Conservation (phyloP, 495 filamentous ascomycete genomes). For the Alectoria sarmentosa region DNA sequence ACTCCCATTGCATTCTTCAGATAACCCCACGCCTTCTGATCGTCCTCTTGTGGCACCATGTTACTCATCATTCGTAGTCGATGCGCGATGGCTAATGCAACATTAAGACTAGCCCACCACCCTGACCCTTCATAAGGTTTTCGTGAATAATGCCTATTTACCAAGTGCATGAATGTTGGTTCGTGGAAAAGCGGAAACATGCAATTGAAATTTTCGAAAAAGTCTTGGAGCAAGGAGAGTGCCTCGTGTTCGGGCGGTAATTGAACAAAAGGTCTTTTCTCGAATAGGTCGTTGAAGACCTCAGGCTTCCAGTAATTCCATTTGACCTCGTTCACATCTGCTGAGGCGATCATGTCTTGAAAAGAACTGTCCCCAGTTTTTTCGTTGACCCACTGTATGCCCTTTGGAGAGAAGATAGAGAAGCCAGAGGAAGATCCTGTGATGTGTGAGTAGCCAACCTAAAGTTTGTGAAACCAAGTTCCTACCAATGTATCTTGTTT, state of each 20-base stretch:
- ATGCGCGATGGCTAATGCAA: conserved; percentile 86
- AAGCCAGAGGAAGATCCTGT: conserved; percentile 94
- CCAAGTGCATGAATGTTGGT: conserved; percentile 94
- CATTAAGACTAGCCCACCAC: conserved; percentile 97
- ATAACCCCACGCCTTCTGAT: conserved; percentile 89
- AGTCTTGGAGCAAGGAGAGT: conserved; percentile 79
- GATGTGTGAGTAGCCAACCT: conserved; percentile 23
- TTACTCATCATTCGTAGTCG: conserved; percentile 94
- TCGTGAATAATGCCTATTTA: conserved; percentile 83
- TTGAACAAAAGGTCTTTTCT: conserved; percentile 71
- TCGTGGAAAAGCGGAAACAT: conserved; percentile 97
- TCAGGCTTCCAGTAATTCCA: conserved; percentile 97
- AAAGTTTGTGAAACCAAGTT: conserved; percentile 7
- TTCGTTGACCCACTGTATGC: conserved; percentile 97
- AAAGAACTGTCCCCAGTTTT: conserved; percentile 94
- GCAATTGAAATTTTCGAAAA: conserved; percentile 97
- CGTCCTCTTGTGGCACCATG: conserved; percentile 79
- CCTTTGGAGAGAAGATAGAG: conserved; percentile 96
- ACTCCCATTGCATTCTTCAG: conserved; percentile 95
- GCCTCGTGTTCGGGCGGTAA: conserved; percentile 77
- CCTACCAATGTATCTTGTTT: conserved; percentile 93
- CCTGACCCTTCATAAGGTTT: conserved; percentile 94
- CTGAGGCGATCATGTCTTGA: conserved; percentile 87
- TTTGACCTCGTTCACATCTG: conserved; percentile 78
- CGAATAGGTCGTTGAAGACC: conserved; percentile 90